Evolutionary conservation across 73 alveolate genomes (phyloP).

Genomic region (Paramecium tetraurelia): DNA sequence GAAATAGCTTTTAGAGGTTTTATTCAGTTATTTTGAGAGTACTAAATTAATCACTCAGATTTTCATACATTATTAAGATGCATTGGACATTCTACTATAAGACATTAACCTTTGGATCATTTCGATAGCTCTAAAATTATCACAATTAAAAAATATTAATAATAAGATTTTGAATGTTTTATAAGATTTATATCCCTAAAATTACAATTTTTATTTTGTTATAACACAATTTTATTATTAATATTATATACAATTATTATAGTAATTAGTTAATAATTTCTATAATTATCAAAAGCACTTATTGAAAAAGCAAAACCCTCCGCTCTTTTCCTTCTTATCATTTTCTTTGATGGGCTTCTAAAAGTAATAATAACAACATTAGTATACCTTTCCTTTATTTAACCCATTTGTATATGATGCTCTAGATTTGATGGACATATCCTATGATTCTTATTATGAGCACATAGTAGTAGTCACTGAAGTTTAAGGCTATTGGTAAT

Average conservation of each 20-base stretch:
- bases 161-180: background rate
- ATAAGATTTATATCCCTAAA: background rate
- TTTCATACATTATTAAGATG: background rate
- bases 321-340: background rate
- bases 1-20: background rate
- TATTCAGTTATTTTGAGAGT: background rate
- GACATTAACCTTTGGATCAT: background rate
- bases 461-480: background rate
- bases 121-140: background rate
- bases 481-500: background rate
- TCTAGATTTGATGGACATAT: background rate
- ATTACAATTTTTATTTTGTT: background rate
- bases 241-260: background rate
- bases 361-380: background rate
- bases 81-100: background rate
- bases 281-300: conserved; percentile 26
- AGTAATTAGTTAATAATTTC: conserved; percentile 1
- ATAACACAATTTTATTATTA: background rate
- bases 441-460: background rate
- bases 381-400: background rate
- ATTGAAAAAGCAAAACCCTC: conserved; percentile 41
- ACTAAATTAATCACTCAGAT: background rate
- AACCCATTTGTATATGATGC: background rate
- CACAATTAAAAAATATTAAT: background rate
- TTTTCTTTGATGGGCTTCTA: background rate